Base-by-base conservation (phyloP, 1,284 basidiomycete genomes). In the Ceratobasidium sp. region DNA sequence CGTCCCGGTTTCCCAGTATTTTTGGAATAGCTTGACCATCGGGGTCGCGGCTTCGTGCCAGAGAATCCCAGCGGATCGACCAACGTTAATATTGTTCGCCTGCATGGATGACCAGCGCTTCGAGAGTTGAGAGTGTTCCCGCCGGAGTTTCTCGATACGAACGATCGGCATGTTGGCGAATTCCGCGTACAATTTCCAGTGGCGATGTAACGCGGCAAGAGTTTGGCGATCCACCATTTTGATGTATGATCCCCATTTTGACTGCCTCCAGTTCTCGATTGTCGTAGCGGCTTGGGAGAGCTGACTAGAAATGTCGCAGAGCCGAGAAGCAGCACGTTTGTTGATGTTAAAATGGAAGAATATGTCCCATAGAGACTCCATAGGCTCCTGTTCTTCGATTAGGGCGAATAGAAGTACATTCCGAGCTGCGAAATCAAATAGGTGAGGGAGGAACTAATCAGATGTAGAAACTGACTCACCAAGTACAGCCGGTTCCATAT, bases 261-360 rank as follows among this genome's bases (percentile, higher is more conserved):
- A 86, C 0, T 80, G 76, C 14, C 83, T 82, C 90, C 90, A 91
- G 0, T 83, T 80, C 18, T 86, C 82, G 20, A 88, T 41, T 77
- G 84, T 83, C 30, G 79, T 68, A 0, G 87, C 85, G 18, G 84
- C 64, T 0, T 83, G 80, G 23, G 85, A 75, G 20, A 92, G 86
- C 76, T 85, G 88, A 5, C 82, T 79, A 78, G 87, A 90, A 55
- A 90, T 89, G 0, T 80, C 80, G 2, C 85, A 70, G 27, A 92
- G 83, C n/a, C 86, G 67, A 0, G 82, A 77, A 8, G 85, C 81
- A 0, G 89, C 85, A 0, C 70, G 65, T 50, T 85, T 80, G 82
- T 90, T 88, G 54, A 92, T 80, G 71, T 86, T 84, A 73, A 91
- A 83, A 81, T 91, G 88, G 79, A 87, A 91, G 81, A 88, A 90